A percentile compares a stretch with the other conserved stretches of the same genome.
Conservation (phyloP, 176 grass and related monocot species). For the Pontederia crassipes region DNA sequence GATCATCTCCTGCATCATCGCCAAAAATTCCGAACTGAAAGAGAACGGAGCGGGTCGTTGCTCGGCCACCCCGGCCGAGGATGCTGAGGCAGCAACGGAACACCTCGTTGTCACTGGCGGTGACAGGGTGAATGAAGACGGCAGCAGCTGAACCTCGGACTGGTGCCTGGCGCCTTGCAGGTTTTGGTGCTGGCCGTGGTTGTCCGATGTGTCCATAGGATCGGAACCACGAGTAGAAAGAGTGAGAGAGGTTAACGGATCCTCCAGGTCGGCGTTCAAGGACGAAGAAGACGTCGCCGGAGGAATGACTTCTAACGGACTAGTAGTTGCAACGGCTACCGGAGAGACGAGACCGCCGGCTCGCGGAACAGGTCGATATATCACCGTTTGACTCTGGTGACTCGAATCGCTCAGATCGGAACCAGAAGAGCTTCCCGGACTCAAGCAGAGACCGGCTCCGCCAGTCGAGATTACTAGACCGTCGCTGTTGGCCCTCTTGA, state of each 20-base stretch:
- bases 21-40: conserved; percentile 32
- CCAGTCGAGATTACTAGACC: conserved; percentile 7
- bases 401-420: conserved; percentile 76
- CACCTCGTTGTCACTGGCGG: neutral
- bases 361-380: conserved; percentile 42
- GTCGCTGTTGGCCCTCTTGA: conserved; percentile 40
- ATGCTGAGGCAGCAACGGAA: no score
- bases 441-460: conserved; percentile 5
- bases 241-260: conserved; percentile 64
- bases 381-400: conserved; percentile 25
- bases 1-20: conserved; percentile 80
- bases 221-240: conserved; percentile 57
- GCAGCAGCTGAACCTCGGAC: conserved; percentile 34
- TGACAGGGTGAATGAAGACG: neutral
- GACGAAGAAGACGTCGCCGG: neutral
- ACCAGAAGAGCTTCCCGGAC: conserved; percentile 43
- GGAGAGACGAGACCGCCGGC: conserved; percentile 34
- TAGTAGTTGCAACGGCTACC: neutral
- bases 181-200: conserved; percentile 21
- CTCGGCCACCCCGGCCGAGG: neutral
- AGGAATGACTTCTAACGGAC: neutral
- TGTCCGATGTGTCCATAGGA: conserved; percentile 4
- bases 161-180: conserved; percentile 38
- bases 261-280: conserved; percentile 21
- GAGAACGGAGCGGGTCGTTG: neutral